These are phyloP conservation scores for Blastobotrys aristatus DNA, from an alignment of 1,139 yeast species.

Conservation along the genomic window DNA sequence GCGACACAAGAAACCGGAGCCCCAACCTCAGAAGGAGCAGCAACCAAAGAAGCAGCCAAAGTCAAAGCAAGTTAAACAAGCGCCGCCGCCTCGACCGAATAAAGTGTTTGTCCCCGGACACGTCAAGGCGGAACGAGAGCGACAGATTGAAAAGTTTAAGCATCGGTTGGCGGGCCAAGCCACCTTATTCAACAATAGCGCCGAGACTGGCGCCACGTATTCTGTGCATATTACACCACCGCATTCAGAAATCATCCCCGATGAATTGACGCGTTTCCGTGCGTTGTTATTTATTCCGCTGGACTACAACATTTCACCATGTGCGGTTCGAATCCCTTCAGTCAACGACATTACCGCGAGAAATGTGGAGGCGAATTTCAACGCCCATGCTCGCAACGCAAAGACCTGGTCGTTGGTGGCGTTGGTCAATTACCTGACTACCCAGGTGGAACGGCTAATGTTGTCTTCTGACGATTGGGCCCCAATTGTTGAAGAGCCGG, in stretches of 20 bases:
- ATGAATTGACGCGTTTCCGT: slow-evolving; percentile 19
- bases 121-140: slow-evolving; percentile 20
- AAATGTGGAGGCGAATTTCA: slow-evolving; percentile 31
- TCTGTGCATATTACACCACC: slow-evolving; percentile 20
- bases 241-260: slow-evolving; percentile 23
- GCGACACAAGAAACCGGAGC: slow-evolving; percentile 15
- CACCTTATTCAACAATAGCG: slow-evolving; percentile 12
- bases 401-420: slow-evolving; percentile 31
- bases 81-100: not conserved
- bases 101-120: slow-evolving; percentile 21
- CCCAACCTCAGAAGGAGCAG: not conserved
- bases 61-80: not conserved
- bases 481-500: slow-evolving; percentile 1
- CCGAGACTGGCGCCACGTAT: slow-evolving; percentile 18
- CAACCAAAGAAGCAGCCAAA: not conserved
- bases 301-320: slow-evolving; percentile 23
- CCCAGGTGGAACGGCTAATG: slow-evolving; percentile 25
- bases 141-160: slow-evolving; percentile 22
- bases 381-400: slow-evolving; percentile 25
- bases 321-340: slow-evolving; percentile 21
- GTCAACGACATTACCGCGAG: slow-evolving; percentile 23
- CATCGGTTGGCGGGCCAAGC: slow-evolving; percentile 18
- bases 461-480: slow-evolving; percentile 16
- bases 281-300: slow-evolving; percentile 28
- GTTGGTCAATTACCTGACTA: slow-evolving; percentile 29